Evolutionary conservation across 169 alveolate genomes (phyloP).

Genomic region (Neospora caninum): DNA sequence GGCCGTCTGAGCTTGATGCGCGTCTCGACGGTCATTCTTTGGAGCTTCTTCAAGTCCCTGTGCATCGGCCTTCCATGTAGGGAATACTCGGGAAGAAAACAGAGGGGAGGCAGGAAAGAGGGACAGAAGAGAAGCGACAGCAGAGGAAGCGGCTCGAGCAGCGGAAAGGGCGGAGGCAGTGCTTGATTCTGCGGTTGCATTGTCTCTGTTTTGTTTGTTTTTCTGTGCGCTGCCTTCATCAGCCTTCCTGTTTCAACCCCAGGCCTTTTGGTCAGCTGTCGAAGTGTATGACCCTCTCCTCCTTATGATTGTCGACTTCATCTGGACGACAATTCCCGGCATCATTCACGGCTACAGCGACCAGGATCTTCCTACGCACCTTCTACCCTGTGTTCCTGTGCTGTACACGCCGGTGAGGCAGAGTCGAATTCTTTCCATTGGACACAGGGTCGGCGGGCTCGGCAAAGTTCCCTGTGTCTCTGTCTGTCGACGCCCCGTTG

Average conservation of each 20-base stretch:
- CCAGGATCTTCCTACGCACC: conserved; percentile 47
- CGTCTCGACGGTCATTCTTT: conserved; percentile 92
- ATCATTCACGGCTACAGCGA: conserved; percentile 37
- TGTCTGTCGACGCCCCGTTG: background rate
- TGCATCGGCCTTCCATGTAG: conserved; percentile 90
- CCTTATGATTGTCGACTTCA: conserved; percentile 40
- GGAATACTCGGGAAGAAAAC: background rate
- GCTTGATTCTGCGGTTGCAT: no score
- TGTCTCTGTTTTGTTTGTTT: background rate
- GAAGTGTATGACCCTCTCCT: conserved; percentile 51
- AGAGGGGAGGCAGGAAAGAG: background rate
- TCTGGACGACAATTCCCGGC: conserved; percentile 43
- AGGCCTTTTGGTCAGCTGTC: conserved; percentile 61
- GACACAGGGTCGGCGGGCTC: no score
- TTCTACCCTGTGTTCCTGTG: conserved; percentile 47
- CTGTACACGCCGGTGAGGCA: conserved; percentile 43
- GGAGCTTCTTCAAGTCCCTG: conserved; percentile 97
- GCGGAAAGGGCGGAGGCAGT: no score
- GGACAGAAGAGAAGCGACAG: background rate
- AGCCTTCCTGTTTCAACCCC: conserved; percentile 61
- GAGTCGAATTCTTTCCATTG: background rate
- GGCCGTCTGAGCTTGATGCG: conserved; percentile 93
- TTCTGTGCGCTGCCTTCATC: background rate
- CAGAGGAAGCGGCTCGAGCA: background rate
- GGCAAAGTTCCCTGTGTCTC: no score